Conservation (phyloP, 75 land plant genomes). For the Picea glauca region DNA sequence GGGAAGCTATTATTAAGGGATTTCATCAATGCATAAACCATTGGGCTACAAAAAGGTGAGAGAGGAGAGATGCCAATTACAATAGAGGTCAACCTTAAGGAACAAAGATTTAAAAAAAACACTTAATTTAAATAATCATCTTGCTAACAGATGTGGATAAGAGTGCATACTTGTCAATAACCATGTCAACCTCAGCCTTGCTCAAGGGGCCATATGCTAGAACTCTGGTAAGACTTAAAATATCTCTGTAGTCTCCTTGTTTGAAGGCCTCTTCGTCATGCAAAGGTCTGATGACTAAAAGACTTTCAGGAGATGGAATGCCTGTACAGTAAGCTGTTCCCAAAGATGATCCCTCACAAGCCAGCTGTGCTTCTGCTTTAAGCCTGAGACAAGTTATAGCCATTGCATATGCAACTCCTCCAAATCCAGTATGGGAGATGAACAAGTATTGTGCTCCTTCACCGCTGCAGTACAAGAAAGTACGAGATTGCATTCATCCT, state of each 20-base stretch:
- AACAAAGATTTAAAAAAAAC: conserved; percentile 1
- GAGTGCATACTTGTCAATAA: conserved; percentile 75
- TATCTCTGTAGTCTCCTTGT: conserved; percentile 93
- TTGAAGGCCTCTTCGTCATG: conserved; percentile 57
- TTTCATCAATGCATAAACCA: neutral
- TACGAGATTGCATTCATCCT: neutral
- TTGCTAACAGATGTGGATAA: conserved; percentile 6
- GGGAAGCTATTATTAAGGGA: neutral
- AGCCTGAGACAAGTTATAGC: conserved; percentile 79
- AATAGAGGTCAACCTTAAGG: neutral
- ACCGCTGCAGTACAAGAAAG: conserved; percentile 29
- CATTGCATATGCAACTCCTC: conserved; percentile 97
- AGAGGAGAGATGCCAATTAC: neutral
- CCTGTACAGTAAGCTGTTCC: conserved; percentile 13
- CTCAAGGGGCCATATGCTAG: conserved; percentile 82
- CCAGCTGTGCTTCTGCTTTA: conserved; percentile 40
- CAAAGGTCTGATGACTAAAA: conserved; percentile 14
- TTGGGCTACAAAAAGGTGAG: conserved; percentile 11
- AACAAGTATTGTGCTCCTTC: conserved; percentile 56
- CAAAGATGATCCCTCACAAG: conserved; percentile 29
- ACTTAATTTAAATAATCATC: conserved; percentile 3
- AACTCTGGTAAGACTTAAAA: conserved; percentile 86
- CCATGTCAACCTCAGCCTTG: conserved; percentile 73
- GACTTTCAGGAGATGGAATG: conserved; percentile 2
- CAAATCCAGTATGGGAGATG: conserved; percentile 95